Evolutionary conservation across 164 flowering plant genomes (phyloP).

Genomic region (Vitis riparia): DNA sequence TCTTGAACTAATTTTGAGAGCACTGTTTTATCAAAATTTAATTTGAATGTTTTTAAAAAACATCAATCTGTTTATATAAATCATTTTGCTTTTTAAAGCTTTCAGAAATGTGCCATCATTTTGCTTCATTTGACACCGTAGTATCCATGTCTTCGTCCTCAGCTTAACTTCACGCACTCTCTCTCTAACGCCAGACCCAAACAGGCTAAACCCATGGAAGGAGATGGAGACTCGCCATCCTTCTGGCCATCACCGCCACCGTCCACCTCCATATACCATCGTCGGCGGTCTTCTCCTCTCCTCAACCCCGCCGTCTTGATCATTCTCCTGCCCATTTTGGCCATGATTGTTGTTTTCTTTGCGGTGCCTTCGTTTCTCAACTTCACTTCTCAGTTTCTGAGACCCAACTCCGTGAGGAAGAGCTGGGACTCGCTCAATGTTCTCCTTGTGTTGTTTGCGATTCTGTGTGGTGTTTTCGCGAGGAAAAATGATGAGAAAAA

Average conservation of each 20-base stretch:
- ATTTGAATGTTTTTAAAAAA: too few relatives aligned
- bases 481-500: constrained; percentile 35
- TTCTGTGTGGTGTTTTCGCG: constrained; percentile 71
- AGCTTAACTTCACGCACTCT: not conserved
- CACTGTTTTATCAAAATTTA: too few relatives aligned
- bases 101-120: too few relatives aligned
- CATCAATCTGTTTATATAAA: too few relatives aligned
- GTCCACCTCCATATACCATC: constrained; percentile 20
- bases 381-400: constrained; percentile 31
- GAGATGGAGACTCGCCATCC: constrained; percentile 31
- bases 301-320: constrained; percentile 41
- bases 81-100: too few relatives aligned
- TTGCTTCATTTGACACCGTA: not conserved
- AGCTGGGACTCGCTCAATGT: constrained; percentile 74
- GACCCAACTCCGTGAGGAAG: constrained; percentile 45
- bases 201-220: constrained; percentile 10
- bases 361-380: constrained; percentile 48
- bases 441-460: constrained; percentile 65
- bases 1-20: too few relatives aligned
- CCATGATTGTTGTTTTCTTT: constrained; percentile 36
- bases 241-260: constrained; percentile 27
- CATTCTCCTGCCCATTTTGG: constrained; percentile 33
- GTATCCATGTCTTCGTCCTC: not conserved
- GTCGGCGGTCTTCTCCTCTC: constrained; percentile 25
- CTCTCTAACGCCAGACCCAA: not conserved